Evolutionary conservation across 441 rosid genomes (phyloP).

Genomic region (Euphorbia celastroides): DNA sequence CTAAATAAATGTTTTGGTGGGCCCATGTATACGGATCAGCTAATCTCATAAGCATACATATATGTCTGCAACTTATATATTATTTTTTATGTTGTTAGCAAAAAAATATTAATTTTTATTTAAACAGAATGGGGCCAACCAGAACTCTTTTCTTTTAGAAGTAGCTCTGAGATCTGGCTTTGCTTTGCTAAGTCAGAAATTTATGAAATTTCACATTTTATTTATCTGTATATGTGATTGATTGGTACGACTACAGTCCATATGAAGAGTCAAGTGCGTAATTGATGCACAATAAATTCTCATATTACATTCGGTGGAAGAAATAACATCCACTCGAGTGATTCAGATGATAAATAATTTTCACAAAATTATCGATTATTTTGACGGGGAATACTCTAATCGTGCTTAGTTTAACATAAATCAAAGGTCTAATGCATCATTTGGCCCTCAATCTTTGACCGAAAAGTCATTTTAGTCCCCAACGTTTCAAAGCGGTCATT

Average conservation of each 20-base stretch:
- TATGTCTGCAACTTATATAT: not conserved
- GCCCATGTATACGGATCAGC: not conserved
- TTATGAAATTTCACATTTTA: conserved; percentile 14
- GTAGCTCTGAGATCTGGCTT: conserved; percentile 5
- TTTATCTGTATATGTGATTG: conserved; percentile 2
- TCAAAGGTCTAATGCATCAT: too few species aligned
- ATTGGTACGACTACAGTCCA: not conserved
- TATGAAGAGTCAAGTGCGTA: conserved; percentile 1
- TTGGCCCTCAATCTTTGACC: too few species aligned
- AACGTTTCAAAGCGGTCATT: too few species aligned
- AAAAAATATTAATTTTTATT: too few species aligned
- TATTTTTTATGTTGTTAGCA: not conserved
- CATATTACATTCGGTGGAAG: too few species aligned
- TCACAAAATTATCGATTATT: too few species aligned
- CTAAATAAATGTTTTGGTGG: not conserved
- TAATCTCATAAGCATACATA: not conserved
- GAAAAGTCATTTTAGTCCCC: too few species aligned
- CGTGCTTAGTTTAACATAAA: too few species aligned
- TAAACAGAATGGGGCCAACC: conserved; percentile 5
- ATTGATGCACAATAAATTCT: conserved; percentile 6
- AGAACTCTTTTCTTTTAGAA: not conserved
- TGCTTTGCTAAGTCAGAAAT: conserved; percentile 8
- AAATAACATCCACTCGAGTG: too few species aligned
- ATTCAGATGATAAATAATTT: too few species aligned
- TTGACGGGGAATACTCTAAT: too few species aligned